Conservation (phyloP, 1,284 basidiomycete species). For the Cerioporus squamosus region DNA sequence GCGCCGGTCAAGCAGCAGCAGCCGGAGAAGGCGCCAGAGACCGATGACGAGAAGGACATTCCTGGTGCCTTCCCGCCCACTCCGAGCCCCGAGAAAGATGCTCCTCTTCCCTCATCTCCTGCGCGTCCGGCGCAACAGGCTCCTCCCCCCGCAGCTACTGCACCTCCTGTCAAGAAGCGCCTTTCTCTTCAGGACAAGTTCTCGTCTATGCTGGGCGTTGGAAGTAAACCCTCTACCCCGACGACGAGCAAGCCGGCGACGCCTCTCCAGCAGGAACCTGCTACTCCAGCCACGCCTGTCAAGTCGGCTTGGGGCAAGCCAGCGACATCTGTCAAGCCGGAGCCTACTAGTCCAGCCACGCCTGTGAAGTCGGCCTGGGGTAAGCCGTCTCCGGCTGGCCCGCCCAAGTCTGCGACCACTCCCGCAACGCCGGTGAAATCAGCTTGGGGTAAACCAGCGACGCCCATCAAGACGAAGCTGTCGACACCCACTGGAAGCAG, state of each 20-base stretch:
- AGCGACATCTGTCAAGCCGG: too few species aligned
- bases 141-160: too few species aligned
- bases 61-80: constrained; percentile 14
- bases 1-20: background rate
- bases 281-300: too few species aligned
- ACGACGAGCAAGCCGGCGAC: too few species aligned
- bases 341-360: too few species aligned
- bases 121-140: background rate
- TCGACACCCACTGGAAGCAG: background rate
- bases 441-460: background rate
- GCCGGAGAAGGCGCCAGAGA: background rate
- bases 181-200: background rate
- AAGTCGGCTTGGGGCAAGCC: too few species aligned
- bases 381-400: background rate
- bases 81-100: background rate
- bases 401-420: background rate
- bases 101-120: constrained; percentile 5
- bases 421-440: too few species aligned
- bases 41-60: constrained; percentile 7
- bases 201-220: too few species aligned
- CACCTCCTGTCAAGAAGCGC: background rate
- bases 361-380: too few species aligned
- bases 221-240: too few species aligned
- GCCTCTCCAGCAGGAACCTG: too few species aligned
- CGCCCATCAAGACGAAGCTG: background rate